A percentile compares a stretch with the other conserved stretches of the same genome.
Conservation (phyloP, 2,329 filamentous ascomycete genomes). For the Cercospora sp. region DNA sequence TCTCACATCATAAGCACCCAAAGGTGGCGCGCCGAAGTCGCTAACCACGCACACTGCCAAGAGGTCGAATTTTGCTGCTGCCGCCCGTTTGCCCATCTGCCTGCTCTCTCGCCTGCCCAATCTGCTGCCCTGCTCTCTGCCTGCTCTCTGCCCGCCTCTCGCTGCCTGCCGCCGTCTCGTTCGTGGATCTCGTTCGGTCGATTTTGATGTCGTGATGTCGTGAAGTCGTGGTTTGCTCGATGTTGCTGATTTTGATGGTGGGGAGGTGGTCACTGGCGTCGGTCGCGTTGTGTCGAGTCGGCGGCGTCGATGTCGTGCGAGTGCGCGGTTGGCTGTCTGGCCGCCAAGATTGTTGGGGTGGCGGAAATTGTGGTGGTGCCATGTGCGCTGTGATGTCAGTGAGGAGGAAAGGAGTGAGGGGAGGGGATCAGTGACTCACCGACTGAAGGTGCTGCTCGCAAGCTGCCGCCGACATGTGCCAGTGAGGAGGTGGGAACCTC, state of each 20-base stretch:
- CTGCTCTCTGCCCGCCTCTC: background rate
- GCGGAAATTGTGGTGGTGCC: background rate
- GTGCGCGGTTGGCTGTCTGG: background rate
- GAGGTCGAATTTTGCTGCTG: background rate
- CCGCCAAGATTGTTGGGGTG: background rate
- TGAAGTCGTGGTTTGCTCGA: background rate
- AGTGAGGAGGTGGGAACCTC: background rate
- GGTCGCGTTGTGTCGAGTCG: background rate
- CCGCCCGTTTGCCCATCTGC: background rate
- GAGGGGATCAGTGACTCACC: background rate
- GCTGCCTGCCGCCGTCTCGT: background rate
- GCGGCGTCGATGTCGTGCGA: background rate
- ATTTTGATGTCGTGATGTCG: background rate
- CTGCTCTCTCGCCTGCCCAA: background rate
- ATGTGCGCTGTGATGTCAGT: slow-evolving; percentile 4
- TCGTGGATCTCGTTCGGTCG: background rate
- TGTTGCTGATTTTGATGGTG: background rate
- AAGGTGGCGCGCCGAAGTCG: slow-evolving; percentile 9
- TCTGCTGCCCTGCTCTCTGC: background rate
- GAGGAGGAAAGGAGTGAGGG: background rate
- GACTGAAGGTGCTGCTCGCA: background rate
- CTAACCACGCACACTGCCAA: slow-evolving; percentile 9
- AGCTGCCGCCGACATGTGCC: background rate
- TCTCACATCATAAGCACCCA: slow-evolving; percentile 9
- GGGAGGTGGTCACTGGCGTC: background rate